Evolutionary conservation across 1,284 basidiomycete species (phyloP).

Genomic region (Ganoderma lucidum): DNA sequence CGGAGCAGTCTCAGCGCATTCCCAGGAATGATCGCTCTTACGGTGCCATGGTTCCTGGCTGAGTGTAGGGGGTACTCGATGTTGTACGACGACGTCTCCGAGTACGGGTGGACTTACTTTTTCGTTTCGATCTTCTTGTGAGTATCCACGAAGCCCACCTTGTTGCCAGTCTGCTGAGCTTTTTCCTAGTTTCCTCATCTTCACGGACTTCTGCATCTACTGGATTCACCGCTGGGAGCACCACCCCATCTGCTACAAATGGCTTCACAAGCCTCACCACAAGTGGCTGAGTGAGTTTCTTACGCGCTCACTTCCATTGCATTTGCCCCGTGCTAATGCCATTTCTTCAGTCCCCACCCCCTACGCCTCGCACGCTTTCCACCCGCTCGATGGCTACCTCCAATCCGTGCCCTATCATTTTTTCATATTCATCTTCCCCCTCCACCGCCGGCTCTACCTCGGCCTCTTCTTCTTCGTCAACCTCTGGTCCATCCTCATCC

Average conservation of each 20-base stretch:
- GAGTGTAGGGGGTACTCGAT: slow-evolving; percentile 90
- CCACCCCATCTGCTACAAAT: slow-evolving; percentile 89
- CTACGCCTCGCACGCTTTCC: slow-evolving; percentile 97
- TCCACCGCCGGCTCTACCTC: slow-evolving; percentile 87
- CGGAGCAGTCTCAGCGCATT: slow-evolving; percentile 79
- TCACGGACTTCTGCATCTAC: slow-evolving; percentile 97
- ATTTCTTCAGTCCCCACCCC: slow-evolving; percentile 86
- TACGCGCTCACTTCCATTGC: not conserved
- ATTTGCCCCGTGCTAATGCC: slow-evolving; percentile 18
- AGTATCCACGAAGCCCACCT: slow-evolving; percentile 40
- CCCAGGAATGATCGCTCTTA: slow-evolving; percentile 82
- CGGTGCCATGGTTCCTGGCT: slow-evolving; percentile 92
- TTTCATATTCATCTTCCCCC: slow-evolving; percentile 91
- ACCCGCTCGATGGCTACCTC: slow-evolving; percentile 93
- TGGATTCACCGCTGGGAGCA: slow-evolving; percentile 91
- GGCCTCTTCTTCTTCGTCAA: slow-evolving; percentile 89
- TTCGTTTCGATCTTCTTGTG: slow-evolving; percentile 69
- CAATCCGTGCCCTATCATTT: slow-evolving; percentile 97
- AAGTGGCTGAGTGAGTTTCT: slow-evolving; percentile 90
- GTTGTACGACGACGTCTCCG: slow-evolving; percentile 81
- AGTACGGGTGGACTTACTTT: slow-evolving; percentile 77
- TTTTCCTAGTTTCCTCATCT: slow-evolving; percentile 80
- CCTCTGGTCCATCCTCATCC: slow-evolving; percentile 94
- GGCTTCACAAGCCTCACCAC: slow-evolving; percentile 96
- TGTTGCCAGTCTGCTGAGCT: not conserved